Conservation (phyloP, 2,329 filamentous ascomycete genomes). For the Leptographium wingfieldii region DNA sequence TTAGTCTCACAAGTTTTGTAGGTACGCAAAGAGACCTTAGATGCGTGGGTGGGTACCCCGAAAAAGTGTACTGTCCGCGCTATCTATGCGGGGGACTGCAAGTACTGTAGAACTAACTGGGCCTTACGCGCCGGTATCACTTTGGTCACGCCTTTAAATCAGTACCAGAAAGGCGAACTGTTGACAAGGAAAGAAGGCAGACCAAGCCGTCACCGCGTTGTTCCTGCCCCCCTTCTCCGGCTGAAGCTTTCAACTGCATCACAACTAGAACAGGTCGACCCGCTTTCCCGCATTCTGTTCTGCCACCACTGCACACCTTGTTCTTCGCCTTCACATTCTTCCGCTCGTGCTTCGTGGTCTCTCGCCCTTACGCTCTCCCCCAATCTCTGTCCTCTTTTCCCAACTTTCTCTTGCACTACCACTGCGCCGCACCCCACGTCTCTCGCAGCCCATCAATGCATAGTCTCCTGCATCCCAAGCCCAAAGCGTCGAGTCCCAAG, state of each 20-base stretch:
- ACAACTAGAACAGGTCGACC: constrained; percentile 6
- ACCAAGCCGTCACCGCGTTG: not conserved
- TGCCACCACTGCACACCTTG: not conserved
- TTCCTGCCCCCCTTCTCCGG: not conserved
- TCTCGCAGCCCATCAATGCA: constrained; percentile 10
- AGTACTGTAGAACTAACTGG: not conserved
- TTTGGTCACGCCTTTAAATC: not conserved
- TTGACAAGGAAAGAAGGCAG: constrained; percentile 4
- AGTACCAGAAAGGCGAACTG: not conserved
- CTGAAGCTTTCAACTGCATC: constrained; percentile 4
- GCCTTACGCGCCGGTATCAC: not conserved
- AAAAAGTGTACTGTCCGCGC: not conserved
- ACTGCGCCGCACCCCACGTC: constrained; percentile 11
- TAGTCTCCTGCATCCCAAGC: constrained; percentile 10
- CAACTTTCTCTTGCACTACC: not conserved
- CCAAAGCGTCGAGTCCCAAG: constrained; percentile 2
- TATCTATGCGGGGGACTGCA: not conserved
- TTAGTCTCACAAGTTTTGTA: not conserved
- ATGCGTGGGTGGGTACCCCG: not conserved
- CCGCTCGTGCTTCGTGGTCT: not conserved
- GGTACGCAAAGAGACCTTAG: not conserved
- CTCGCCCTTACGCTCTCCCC: not conserved
- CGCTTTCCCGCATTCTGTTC: constrained; percentile 12
- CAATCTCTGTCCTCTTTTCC: not conserved
- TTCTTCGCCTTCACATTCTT: not conserved